Conservation (phyloP, 2,329 filamentous ascomycete species). For the Trichoderma afroharzianum region DNA sequence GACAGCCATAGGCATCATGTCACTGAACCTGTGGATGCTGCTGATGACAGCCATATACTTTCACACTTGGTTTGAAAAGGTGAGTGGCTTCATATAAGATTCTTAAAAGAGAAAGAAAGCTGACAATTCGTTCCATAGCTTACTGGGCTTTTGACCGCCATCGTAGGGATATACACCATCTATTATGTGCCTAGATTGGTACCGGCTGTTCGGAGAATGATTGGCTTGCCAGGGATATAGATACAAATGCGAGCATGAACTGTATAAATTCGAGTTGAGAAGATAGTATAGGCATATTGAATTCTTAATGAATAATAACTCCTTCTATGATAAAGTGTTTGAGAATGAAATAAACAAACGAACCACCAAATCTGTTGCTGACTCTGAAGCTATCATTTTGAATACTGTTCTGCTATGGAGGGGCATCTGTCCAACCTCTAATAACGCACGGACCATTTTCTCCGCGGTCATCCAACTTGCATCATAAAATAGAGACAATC, state of each 20-base stretch:
- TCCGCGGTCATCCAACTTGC: neutral
- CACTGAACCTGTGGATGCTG: conserved; percentile 87
- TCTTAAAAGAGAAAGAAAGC: neutral
- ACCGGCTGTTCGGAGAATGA: conserved; percentile 41
- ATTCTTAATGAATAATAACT: neutral
- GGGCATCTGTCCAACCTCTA: neutral
- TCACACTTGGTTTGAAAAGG: conserved; percentile 98
- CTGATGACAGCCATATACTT: conserved; percentile 99
- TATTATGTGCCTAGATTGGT: conserved; percentile 52
- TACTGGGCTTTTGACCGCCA: conserved; percentile 51
- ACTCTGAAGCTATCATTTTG: neutral
- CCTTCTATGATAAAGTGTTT: neutral
- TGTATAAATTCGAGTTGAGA: neutral
- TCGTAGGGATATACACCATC: conserved; percentile 44
- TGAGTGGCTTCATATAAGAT: conserved; percentile 35
- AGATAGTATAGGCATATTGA: neutral
- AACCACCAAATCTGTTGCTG: neutral
- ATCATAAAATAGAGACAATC: neutral
- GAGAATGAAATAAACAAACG: neutral
- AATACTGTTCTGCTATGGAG: neutral
- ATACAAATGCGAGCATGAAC: neutral
- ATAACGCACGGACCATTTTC: conserved; percentile 5
- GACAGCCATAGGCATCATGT: conserved; percentile 62
- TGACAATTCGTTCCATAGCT: conserved; percentile 38
- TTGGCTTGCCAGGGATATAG: conserved; percentile 52